Evolutionary conservation across 352 stramenopile genomes (phyloP).

Genomic region (Phytophthora cryptogea): DNA sequence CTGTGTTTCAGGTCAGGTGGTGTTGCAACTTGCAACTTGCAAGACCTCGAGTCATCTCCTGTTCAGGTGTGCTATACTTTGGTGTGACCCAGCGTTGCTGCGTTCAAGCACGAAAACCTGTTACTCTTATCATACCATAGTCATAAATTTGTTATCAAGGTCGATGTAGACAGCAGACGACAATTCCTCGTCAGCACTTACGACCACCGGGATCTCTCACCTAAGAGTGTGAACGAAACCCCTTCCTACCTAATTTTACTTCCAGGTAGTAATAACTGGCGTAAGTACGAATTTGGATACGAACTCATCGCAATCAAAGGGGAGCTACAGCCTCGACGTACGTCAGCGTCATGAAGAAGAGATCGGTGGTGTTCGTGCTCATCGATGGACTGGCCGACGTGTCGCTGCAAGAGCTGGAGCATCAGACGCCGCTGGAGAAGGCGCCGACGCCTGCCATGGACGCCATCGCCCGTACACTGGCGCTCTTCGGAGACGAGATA

Average conservation of each 20-base stretch:
- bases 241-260: too few species aligned
- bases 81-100: slow-evolving; percentile 6
- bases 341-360: slow-evolving; percentile 42
- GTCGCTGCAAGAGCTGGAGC: slow-evolving; percentile 57
- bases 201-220: too few species aligned
- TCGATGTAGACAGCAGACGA: too few species aligned
- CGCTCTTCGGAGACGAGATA: neutral
- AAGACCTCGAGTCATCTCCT: slow-evolving; percentile 2
- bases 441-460: slow-evolving; percentile 85
- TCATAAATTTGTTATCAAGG: too few species aligned
- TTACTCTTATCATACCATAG: too few species aligned
- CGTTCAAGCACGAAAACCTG: neutral
- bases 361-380: slow-evolving; percentile 83
- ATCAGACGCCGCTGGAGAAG: slow-evolving; percentile 66
- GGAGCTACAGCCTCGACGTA: neutral
- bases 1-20: neutral
- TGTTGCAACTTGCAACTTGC: too few species aligned
- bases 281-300: slow-evolving; percentile 19
- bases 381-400: slow-evolving; percentile 87
- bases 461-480: slow-evolving; percentile 67
- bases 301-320: neutral
- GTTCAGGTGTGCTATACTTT: slow-evolving; percentile 11
- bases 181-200: too few species aligned
- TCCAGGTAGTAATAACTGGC: neutral
- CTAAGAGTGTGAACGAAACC: too few species aligned